Evolutionary conservation across 257 asterid genomes (phyloP), one percentile per base, ranked within the genome.

Genomic region (Paraleonurus japonicus): DNA sequence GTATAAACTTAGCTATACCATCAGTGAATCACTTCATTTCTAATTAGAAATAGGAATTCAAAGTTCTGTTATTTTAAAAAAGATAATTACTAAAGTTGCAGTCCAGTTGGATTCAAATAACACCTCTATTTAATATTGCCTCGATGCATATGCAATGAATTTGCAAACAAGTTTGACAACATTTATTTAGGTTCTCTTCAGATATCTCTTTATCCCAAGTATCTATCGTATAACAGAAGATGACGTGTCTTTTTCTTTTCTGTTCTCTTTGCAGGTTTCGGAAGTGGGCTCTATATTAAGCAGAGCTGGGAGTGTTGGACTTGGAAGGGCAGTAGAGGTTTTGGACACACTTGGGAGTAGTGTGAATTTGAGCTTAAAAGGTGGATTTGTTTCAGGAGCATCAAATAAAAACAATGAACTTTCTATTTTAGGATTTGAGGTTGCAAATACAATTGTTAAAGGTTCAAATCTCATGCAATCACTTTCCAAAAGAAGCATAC

Each of bases 391-490:
- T 72, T 73, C 90, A 10, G 87, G 89, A 45, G 66, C 77, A 72
- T 72, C 86, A 28, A 78, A 63, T 66, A 85, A 80, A 77, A 82
- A 75, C 81, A 85, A 74, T 47, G 89, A 83, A 75, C 96, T 90
- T 53, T 83, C 86, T 4, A 90, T 90, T 63, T 72, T 90, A 48
- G 73, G 91, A 15, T 90, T 90, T 54, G 96, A 90, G 85, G 92
- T 90, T 67, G 96, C 96, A 58, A 90, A 90, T 81, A 90, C 96
- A 20, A 86, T 90, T 37, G 95, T 90, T 64, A 90, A 90, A 76
- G 93, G 86, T 61, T 83, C 95, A 41, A 85, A 66, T 65, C 88
- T 90, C 70, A 78, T 88, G 87, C 88, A 82, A 73, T 85, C 93
- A 12, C 86, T 90, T 77, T 83, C 96, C 47, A 69, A 54, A 32